Conservation (phyloP, 352 stramenopile genomes). For the Pythium grandisporangium region DNA sequence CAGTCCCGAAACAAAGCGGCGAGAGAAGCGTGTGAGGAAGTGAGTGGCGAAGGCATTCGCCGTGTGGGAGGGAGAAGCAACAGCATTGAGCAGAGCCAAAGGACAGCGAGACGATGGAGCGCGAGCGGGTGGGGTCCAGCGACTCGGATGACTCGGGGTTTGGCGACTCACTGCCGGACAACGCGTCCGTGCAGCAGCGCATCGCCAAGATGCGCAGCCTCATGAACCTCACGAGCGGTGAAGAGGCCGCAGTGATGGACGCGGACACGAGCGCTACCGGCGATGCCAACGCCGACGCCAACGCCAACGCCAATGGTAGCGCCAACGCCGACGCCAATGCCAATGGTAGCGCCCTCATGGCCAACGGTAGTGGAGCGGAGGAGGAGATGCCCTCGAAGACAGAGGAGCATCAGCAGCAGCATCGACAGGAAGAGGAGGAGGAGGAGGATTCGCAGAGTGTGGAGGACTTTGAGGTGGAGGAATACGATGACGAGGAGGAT, state of each 20-base stretch:
- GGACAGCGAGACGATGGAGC: too few relatives aligned
- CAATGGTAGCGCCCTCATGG: conserved; percentile 2
- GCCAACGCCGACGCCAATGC: conserved; percentile 1
- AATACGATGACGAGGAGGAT: too few relatives aligned
- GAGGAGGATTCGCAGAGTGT: too few relatives aligned
- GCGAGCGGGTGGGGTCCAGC: conserved; percentile 17
- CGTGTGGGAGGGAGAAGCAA: too few relatives aligned
- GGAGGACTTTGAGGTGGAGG: too few relatives aligned
- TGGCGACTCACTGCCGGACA: conserved; percentile 33
- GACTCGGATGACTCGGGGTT: conserved; percentile 42
- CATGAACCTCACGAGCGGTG: conserved; percentile 16
- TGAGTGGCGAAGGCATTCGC: too few relatives aligned
- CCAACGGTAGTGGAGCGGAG: conserved; percentile 13
- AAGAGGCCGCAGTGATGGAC: not conserved
- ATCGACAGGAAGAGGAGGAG: too few relatives aligned
- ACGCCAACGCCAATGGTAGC: not conserved
- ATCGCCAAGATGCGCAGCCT: conserved; percentile 47
- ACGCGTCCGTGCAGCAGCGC: conserved; percentile 35
- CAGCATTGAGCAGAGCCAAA: too few relatives aligned
- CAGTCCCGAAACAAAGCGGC: too few relatives aligned
- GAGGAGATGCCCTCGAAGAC: conserved; percentile 1
- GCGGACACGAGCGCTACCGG: not conserved
- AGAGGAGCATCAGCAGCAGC: too few relatives aligned
- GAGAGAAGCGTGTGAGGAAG: too few relatives aligned
- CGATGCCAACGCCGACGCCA: not conserved